A percentile compares a stretch with the other conserved stretches of the same genome.
Conservation (phyloP, 148 eudicot species). For the Fallopia convolvulus region DNA sequence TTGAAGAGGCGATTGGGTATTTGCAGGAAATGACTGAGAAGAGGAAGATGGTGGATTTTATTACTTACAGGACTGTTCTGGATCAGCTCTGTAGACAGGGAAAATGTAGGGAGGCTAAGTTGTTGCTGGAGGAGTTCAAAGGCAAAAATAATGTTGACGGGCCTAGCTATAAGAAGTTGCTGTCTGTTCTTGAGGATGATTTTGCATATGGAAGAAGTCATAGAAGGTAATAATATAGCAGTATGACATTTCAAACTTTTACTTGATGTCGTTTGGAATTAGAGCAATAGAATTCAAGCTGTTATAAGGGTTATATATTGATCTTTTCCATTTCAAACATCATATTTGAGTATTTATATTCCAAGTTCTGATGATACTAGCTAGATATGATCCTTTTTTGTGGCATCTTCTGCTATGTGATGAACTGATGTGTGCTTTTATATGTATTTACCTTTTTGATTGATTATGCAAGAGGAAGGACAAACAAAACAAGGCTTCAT, state of each 20-base stretch:
- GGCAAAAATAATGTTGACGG: slow-evolving; percentile 47
- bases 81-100: slow-evolving; percentile 54
- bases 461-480: too few species aligned
- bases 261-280: neutral
- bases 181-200: slow-evolving; percentile 36
- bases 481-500: too few species aligned
- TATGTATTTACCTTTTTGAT: neutral
- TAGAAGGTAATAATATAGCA: neutral
- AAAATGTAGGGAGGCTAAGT: slow-evolving; percentile 37
- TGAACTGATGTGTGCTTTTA: neutral
- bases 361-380: neutral
- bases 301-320: neutral
- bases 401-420: neutral
- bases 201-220: slow-evolving; percentile 7
- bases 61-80: slow-evolving; percentile 59
- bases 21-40: slow-evolving; percentile 68
- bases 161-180: slow-evolving; percentile 31
- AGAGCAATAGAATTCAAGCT: neutral
- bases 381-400: neutral
- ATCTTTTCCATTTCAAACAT: neutral
- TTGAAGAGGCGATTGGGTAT: slow-evolving; percentile 53
- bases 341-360: neutral
- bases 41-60: slow-evolving; percentile 42
- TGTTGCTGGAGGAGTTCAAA: slow-evolving; percentile 46
- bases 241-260: neutral